Percentiles rank a stretch among this genome's conserved stretches.
Evolutionary conservation across 176 grass and related monocot genomes (phyloP).

Genomic region (Carex pumila): DNA sequence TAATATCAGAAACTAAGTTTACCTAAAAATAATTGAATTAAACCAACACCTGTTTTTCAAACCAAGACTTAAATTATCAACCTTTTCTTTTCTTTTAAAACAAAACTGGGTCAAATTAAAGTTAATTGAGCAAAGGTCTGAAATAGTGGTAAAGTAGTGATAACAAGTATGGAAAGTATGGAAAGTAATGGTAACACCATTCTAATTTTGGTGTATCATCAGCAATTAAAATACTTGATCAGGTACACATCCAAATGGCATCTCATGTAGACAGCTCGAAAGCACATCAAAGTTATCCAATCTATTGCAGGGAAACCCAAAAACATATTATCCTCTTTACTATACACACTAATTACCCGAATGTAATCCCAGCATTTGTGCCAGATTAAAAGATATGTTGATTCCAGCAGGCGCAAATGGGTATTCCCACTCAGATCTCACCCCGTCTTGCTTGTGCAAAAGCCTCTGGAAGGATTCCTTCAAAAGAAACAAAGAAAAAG

Average conservation of each 20-base stretch:
- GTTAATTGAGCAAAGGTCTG: not conserved
- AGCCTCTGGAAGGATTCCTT: conserved; percentile 67
- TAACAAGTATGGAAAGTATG: not conserved
- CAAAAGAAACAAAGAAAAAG: conserved; percentile 17
- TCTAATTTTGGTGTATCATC: not conserved
- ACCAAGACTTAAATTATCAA: not conserved
- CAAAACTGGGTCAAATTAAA: not conserved
- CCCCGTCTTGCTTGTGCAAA: conserved; percentile 49
- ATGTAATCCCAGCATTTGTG: conserved; percentile 58
- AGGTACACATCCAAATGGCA: not conserved
- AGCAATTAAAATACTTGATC: not conserved
- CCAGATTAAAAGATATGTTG: conserved; percentile 67
- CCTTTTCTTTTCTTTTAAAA: not conserved
- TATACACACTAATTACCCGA: conserved; percentile 32
- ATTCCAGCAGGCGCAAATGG: conserved; percentile 61
- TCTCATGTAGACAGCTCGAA: not conserved
- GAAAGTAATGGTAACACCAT: not conserved
- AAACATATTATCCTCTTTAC: not conserved
- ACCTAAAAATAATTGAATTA: not conserved
- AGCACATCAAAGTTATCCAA: not conserved
- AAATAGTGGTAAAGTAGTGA: not conserved
- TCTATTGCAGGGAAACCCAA: not conserved
- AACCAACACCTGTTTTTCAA: not conserved
- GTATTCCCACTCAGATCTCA: conserved; percentile 69
- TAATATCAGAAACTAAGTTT: not conserved